These are phyloP conservation scores for Zarea fungicola DNA, from an alignment of 2,329 filamentous ascomycete species.

Conservation along the genomic window DNA sequence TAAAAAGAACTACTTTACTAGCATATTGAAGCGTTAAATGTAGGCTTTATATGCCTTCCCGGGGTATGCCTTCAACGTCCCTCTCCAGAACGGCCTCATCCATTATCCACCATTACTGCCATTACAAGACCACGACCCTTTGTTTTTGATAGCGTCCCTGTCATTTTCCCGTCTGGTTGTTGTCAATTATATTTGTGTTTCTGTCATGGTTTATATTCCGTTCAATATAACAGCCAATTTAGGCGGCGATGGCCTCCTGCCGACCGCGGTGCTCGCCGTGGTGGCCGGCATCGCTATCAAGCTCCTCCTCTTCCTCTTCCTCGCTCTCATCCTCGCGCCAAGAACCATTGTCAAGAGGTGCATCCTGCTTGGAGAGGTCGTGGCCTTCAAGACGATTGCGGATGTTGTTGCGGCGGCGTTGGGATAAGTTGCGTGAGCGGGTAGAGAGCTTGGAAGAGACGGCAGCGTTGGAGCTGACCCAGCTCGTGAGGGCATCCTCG, in stretches of 20 bases:
- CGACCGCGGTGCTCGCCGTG: slow-evolving; percentile 55
- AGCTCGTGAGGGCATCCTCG: slow-evolving; percentile 94
- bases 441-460: slow-evolving; percentile 83
- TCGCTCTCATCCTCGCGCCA: slow-evolving; percentile 72
- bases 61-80: slow-evolving; percentile 13
- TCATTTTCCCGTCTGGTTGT: slow-evolving; percentile 7
- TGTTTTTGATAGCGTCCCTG: slow-evolving; percentile 1
- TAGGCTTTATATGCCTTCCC: slow-evolving; percentile 7
- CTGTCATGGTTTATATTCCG: not conserved
- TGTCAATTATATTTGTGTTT: slow-evolving; percentile 8
- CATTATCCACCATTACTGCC: slow-evolving; percentile 9
- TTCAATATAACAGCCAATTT: slow-evolving; percentile 17
- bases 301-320: slow-evolving; percentile 59
- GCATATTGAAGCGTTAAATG: slow-evolving; percentile 9
- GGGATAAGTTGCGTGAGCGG: slow-evolving; percentile 80
- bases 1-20: slow-evolving; percentile 13
- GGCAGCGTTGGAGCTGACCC: slow-evolving; percentile 85
- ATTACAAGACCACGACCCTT: slow-evolving; percentile 8
- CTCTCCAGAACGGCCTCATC: not conserved
- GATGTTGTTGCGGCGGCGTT: slow-evolving; percentile 72
- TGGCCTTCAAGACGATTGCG: slow-evolving; percentile 65
- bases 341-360: slow-evolving; percentile 68
- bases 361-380: slow-evolving; percentile 79
- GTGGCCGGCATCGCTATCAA: slow-evolving; percentile 47
- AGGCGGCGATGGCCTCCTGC: slow-evolving; percentile 46